A percentile compares a stretch with the other conserved stretches of the same genome.
phyloP scores from a whole-genome alignment of 2,329 filamentous ascomycete species.

The Talaromyces sp. region DNA sequence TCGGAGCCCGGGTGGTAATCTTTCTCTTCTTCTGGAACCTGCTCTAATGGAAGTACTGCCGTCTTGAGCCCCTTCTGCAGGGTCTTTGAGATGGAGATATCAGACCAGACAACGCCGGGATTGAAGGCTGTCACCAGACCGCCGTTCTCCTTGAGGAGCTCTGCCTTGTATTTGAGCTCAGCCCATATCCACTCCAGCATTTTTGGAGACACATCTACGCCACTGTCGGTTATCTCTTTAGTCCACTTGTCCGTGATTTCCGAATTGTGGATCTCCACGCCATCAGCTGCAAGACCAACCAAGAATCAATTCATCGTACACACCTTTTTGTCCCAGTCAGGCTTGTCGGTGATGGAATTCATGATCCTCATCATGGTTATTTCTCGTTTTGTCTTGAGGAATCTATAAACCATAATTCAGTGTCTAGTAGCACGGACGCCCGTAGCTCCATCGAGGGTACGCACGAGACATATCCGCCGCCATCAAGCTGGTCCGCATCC shows the following conservation, averaged over 20 bases:
- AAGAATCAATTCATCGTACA: neutral
- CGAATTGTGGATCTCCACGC: neutral
- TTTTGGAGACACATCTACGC: constrained; percentile 30
- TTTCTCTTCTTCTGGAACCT: constrained; percentile 30
- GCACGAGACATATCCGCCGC: constrained; percentile 26
- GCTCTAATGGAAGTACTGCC: constrained; percentile 49
- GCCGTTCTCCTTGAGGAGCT: constrained; percentile 38
- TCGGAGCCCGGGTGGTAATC: constrained; percentile 12
- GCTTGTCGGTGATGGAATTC: constrained; percentile 37
- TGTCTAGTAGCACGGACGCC: neutral
- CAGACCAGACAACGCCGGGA: constrained; percentile 52
- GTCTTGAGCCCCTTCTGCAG: constrained; percentile 43
- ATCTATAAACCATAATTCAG: constrained; percentile 18
- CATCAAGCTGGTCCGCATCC: constrained; percentile 29
- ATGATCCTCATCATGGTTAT: constrained; percentile 38
- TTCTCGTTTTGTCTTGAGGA: constrained; percentile 34
- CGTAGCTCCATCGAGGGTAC: neutral
- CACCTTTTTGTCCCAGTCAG: constrained; percentile 17
- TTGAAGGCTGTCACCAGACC: constrained; percentile 47
- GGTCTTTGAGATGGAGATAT: constrained; percentile 41
- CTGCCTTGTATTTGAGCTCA: constrained; percentile 52
- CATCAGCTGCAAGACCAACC: neutral
- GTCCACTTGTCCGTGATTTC: constrained; percentile 31
- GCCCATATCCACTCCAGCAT: constrained; percentile 42
- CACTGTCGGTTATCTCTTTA: constrained; percentile 24